Base-by-base conservation (phyloP, 306 rosid species). In the Gynostemma pentaphyllum region DNA sequence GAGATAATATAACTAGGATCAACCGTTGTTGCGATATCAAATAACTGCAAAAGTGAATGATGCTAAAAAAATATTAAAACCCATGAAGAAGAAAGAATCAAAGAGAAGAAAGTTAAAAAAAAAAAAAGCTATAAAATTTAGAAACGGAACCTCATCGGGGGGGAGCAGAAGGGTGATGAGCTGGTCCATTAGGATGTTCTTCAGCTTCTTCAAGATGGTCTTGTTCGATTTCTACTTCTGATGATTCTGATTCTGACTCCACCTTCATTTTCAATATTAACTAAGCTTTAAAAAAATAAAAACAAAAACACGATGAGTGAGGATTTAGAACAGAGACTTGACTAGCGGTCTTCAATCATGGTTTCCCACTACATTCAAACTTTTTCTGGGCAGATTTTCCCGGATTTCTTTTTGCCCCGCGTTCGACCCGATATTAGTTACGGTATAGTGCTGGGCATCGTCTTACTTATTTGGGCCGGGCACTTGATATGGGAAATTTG, bases 1-100 rank as follows among this genome's bases (percentile, higher is more conserved):
- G 95, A 88, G 70, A 92, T 92, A 24, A 92, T 73, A 61, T 84
- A 92, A 81, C 96, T 80, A 3, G 95, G 98, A 79, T 92, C 96
- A 69, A 88, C 95, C 10, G 98, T 92, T 5, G 95, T 92, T 9
- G 90, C 80, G 78, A 92, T 77, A 70, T 92, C 88, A 67, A 92
- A 92, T 71, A 82, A 63, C 98, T 88, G 90, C 80, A 80, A 32
- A n/a, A n/a, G n/a, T n/a, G n/a, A 22, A 19, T n/a, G n/a, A 50
- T 14, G 7, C 15, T 5, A 1, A 51, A 10, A 49, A 27, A 37
- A 30, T 9, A 19, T 11, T 57, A 39, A 56, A 32, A 18, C 45
- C 22, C 51, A 16, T 18, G 3, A 29, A 54, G 5, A 15, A 42
- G 46, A 42, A 14, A 42, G 11, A 10, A 42, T 2, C 45, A 12